phyloP scores from a whole-genome alignment of 352 stramenopile species.

The Phytophthora pluvialis region DNA sequence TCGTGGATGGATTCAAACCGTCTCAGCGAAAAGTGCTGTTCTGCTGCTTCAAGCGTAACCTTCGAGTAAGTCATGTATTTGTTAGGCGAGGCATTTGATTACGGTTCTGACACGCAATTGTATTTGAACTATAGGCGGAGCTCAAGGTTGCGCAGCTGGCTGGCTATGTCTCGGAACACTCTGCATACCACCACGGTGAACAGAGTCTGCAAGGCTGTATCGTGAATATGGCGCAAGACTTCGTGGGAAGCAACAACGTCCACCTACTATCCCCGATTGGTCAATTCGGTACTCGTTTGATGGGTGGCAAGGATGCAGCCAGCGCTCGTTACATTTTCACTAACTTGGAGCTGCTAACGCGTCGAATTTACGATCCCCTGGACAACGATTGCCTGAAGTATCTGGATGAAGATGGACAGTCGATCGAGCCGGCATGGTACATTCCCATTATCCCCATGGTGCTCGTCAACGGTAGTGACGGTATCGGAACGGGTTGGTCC shows the following conservation, averaged over 20 bases:
- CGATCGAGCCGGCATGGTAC: slow-evolving; percentile 94
- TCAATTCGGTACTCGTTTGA: slow-evolving; percentile 97
- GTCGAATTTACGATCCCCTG: slow-evolving; percentile 86
- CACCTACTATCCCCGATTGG: slow-evolving; percentile 95
- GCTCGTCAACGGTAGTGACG: slow-evolving; percentile 96
- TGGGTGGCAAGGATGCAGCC: slow-evolving; percentile 96
- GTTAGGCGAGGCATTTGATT: slow-evolving; percentile 18
- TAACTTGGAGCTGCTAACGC: slow-evolving; percentile 87
- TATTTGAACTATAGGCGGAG: slow-evolving; percentile 46
- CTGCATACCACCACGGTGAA: slow-evolving; percentile 99
- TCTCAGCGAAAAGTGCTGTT: slow-evolving; percentile 98
- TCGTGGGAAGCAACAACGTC: slow-evolving; percentile 99
- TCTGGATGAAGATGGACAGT: slow-evolving; percentile 92
- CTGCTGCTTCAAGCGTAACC: slow-evolving; percentile 98
- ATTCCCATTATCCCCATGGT: slow-evolving; percentile 97
- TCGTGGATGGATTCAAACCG: slow-evolving; percentile 99
- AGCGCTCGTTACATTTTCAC: slow-evolving; percentile 96
- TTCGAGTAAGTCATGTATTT: slow-evolving; percentile 82
- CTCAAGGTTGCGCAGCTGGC: slow-evolving; percentile 95
- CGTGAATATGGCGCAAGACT: slow-evolving; percentile 98
- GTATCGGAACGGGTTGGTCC: slow-evolving; percentile 97
- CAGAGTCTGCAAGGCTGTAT: slow-evolving; percentile 95
- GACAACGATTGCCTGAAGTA: slow-evolving; percentile 93
- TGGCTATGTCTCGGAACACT: slow-evolving; percentile 98
- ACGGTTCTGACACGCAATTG: slow-evolving; percentile 11